Percentiles rank a stretch among this genome's conserved stretches.
These are phyloP conservation scores for Mycena polygramma DNA, from an alignment of 768 basidiomycete species.

Conservation along the genomic window DNA sequence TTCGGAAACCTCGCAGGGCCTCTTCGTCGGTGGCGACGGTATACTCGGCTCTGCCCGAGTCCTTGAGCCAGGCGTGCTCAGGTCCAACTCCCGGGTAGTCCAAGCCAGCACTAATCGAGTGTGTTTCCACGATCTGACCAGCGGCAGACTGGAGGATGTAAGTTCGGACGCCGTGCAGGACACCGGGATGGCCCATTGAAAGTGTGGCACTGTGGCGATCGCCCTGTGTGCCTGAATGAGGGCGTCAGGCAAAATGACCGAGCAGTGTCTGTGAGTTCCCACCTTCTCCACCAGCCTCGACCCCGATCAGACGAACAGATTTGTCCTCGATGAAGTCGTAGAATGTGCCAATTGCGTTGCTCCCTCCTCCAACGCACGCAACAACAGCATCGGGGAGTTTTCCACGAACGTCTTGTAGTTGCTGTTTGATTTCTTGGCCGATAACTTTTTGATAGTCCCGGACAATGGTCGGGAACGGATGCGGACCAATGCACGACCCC, in stretches of 20 bases:
- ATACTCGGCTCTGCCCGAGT: slow-evolving; percentile 94
- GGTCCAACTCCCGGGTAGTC: slow-evolving; percentile 99
- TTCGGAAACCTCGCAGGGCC: slow-evolving; percentile 91
- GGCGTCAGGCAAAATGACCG: slow-evolving; percentile 13
- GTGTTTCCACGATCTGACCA: slow-evolving; percentile 97
- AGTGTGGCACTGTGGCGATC: slow-evolving; percentile 94
- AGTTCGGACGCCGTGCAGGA: slow-evolving; percentile 95
- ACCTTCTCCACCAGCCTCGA: slow-evolving; percentile 99
- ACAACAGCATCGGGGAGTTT: slow-evolving; percentile 96
- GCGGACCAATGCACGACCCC: slow-evolving; percentile 97
- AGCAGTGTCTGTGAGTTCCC: slow-evolving; percentile 28
- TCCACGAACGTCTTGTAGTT: slow-evolving; percentile 76
- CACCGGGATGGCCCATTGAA: slow-evolving; percentile 91
- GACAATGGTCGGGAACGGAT: slow-evolving; percentile 99
- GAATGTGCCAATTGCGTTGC: slow-evolving; percentile 98
- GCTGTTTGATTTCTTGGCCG: slow-evolving; percentile 92
- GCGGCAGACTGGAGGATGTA: slow-evolving; percentile 91
- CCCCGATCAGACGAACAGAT: slow-evolving; percentile 87
- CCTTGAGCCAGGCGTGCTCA: slow-evolving; percentile 98
- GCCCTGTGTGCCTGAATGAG: slow-evolving; percentile 77
- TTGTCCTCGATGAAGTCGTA: slow-evolving; percentile 95
- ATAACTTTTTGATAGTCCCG: slow-evolving; percentile 98
- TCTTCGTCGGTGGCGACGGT: slow-evolving; percentile 94
- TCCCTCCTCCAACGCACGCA: slow-evolving; percentile 98
- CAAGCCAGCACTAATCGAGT: slow-evolving; percentile 95